Evolutionary conservation across 208 protist genomes (phyloP).

Genomic region (Novymonas esmeraldas): DNA sequence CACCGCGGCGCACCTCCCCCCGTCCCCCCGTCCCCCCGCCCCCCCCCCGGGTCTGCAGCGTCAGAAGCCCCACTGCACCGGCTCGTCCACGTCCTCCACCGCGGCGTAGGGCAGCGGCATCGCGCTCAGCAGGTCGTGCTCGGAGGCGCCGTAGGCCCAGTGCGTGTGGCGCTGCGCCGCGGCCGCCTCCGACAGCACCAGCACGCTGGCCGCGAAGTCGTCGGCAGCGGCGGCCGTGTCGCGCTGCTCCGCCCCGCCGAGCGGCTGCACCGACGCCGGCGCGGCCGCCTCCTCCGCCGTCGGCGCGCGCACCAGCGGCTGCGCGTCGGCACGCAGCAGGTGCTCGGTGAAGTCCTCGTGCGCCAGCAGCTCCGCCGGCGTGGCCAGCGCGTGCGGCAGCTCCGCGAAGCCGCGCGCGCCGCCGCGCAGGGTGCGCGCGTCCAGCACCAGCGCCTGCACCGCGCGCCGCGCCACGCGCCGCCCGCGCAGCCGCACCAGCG

Average conservation of each 20-base stretch:
- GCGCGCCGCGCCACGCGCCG: conserved; percentile 22
- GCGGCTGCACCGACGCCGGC: not conserved
- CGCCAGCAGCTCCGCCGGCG: conserved; percentile 20
- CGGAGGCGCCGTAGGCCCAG: conserved; percentile 26
- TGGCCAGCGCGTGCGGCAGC: conserved; percentile 16
- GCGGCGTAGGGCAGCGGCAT: conserved; percentile 21
- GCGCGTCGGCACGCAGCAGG: conserved; percentile 9
- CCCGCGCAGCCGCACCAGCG: conserved; percentile 23
- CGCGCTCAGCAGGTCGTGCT: conserved; percentile 20
- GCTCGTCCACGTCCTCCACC: conserved; percentile 8
- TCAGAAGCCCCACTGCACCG: conserved; percentile 8
- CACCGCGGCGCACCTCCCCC: too few relatives aligned
- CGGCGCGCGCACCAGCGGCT: conserved; percentile 9
- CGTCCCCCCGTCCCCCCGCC: too few relatives aligned
- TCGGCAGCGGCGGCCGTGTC: not conserved
- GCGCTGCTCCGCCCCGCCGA: not conserved
- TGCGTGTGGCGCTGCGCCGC: conserved; percentile 14
- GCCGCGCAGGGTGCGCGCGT: conserved; percentile 18
- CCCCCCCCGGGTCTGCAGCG: too few relatives aligned
- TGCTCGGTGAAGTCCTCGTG: conserved; percentile 20
- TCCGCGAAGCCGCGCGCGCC: conserved; percentile 14
- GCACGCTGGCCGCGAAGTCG: conserved; percentile 13
- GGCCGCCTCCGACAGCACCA: conserved; percentile 21
- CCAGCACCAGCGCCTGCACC: conserved; percentile 37
- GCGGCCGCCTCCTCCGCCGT: conserved; percentile 9